Evolutionary conservation across 805 yeast species (phyloP).

Genomic region (Candida maesae): DNA sequence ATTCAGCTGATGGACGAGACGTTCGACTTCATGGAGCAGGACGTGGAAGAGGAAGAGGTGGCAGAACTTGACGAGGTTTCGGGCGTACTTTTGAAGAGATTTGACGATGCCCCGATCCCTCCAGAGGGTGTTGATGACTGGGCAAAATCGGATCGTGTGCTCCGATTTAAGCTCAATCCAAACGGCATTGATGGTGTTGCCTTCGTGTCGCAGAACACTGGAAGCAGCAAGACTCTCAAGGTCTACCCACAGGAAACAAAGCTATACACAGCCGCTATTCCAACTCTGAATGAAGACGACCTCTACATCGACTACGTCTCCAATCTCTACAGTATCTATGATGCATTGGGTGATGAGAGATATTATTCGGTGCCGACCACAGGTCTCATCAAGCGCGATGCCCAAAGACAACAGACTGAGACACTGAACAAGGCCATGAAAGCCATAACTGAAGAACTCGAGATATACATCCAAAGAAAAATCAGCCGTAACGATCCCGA

Average conservation of each 20-base stretch:
- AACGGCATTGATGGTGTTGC: constrained; percentile 38
- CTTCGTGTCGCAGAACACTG: constrained; percentile 32
- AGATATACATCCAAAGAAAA: constrained; percentile 29
- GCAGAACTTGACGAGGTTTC: constrained; percentile 27
- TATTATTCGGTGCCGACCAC: constrained; percentile 38
- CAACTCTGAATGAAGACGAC: constrained; percentile 38
- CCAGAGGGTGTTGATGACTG: constrained; percentile 30
- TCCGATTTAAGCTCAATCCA: constrained; percentile 46
- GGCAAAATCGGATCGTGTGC: constrained; percentile 32
- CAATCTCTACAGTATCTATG: constrained; percentile 48
- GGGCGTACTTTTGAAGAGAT: constrained; percentile 27
- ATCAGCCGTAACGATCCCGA: constrained; percentile 29
- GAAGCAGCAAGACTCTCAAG: constrained; percentile 25
- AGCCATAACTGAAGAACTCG: constrained; percentile 32
- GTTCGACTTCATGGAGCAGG: constrained; percentile 21
- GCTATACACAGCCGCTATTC: constrained; percentile 37
- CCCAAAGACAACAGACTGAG: constrained; percentile 32
- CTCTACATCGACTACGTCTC: constrained; percentile 46
- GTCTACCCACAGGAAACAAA: constrained; percentile 38
- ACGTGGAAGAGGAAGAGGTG: constrained; percentile 21
- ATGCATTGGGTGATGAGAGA: constrained; percentile 43
- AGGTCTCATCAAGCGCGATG: constrained; percentile 34
- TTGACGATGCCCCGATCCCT: constrained; percentile 35
- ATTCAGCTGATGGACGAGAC: constrained; percentile 21
- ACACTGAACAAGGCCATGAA: constrained; percentile 35